Base-by-base conservation (phyloP, 148 eudicot species). In the Rheum nobile region DNA sequence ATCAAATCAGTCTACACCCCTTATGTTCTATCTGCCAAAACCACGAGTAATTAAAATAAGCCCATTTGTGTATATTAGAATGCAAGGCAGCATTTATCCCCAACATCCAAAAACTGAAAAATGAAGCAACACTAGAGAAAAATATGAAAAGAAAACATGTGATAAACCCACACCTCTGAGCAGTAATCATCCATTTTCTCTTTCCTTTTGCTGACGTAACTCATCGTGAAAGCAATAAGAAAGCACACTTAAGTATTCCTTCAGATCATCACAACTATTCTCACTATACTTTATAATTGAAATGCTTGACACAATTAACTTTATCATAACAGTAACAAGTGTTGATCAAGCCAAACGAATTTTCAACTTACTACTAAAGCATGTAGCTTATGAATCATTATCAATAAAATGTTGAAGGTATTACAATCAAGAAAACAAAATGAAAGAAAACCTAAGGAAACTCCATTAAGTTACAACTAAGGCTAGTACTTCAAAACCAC, bases 151-250 rank as follows among this genome's bases (percentile, higher is more conserved):
- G 17, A 59, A 71, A 71, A 73, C 71, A 52, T 78, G 71, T 34
- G 41, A 9, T 31, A 16, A 32, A 65, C n/a, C 39, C 76, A 89
- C 74, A 89, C 97, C 96, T 87, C 83, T 59, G 98, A 92, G 71
- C 99, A 92, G 77, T 96, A 96, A 84, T 96, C 99, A 83, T 96
- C 98, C 91, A 85, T 90, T 80, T 87, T 88, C 76, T 92, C 99
- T 80, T n/a, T 91, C 99, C 85, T 86, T 84, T 50, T 84, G 91
- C 80, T 96, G 97, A 76, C 99, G 94, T 68, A 96, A 79, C 81
- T 96, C 97, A 80, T 95, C 97, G 97, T 94, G 77, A 71, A 83
- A 76, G 41, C 77, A 65, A 65, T 70, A 77, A 41, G 29, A 72
- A 46, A 72, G 32, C 8, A 26, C 22, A 24, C 8, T 46, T 46